These are phyloP conservation scores for Suhomyces terraborum DNA, from an alignment of 1,139 yeast species.

Conservation along the genomic window DNA sequence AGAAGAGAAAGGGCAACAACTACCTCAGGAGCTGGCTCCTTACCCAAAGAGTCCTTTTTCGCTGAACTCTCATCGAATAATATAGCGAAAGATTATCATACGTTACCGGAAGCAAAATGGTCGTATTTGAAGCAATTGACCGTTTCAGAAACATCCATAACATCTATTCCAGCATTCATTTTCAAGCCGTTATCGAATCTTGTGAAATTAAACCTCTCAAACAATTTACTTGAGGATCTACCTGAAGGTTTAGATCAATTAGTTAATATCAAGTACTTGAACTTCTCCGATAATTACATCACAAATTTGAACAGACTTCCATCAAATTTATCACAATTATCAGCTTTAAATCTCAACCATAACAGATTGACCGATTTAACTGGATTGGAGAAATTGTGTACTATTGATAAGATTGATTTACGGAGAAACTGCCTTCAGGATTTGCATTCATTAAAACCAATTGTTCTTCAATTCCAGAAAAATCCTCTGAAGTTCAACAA, in stretches of 20 bases:
- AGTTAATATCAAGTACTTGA: constrained; percentile 52
- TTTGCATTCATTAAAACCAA: constrained; percentile 35
- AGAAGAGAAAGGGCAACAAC: constrained; percentile 34
- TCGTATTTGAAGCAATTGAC: constrained; percentile 56
- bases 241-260: constrained; percentile 58
- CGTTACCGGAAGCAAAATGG: constrained; percentile 53
- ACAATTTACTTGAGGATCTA: constrained; percentile 49
- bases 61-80: constrained; percentile 15
- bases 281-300: constrained; percentile 57
- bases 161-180: constrained; percentile 43
- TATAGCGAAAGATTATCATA: constrained; percentile 21
- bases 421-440: constrained; percentile 51
- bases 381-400: constrained; percentile 49
- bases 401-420: constrained; percentile 57
- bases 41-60: constrained; percentile 25
- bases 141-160: constrained; percentile 56
- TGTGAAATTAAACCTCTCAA: constrained; percentile 59
- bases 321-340: constrained; percentile 39
- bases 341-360: constrained; percentile 57
- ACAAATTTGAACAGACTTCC: constrained; percentile 44
- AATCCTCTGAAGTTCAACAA: constrained; percentile 32
- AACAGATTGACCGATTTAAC: constrained; percentile 48
- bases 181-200: constrained; percentile 53
- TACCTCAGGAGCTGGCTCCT: constrained; percentile 30
- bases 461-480: constrained; percentile 39